Base-by-base conservation (phyloP, 2,329 filamentous ascomycete species). In the Clonostachys rosea region DNA sequence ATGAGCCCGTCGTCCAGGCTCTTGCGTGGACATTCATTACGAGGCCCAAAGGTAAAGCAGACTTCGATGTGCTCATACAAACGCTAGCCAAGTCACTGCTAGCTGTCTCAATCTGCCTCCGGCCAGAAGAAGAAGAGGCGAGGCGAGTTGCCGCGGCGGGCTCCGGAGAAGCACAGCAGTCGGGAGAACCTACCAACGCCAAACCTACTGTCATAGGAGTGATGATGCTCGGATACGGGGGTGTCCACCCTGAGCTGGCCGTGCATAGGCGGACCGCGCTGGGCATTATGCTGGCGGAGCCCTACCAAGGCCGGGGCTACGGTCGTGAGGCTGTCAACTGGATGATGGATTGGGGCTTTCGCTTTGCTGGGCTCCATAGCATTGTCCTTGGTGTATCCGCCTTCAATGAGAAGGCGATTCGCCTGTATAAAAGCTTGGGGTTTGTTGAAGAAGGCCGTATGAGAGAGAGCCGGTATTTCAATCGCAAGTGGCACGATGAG, bases 301-400 rank as follows among this genome's bases (percentile, higher is more conserved):
- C 46, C 6, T 63, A 66, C 51, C 68, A 73, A 48, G 57, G 60
- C 17, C 52, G 60, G 35, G 70, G 74, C 0, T 76, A 75, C 50
- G 73, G 74, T 6, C 54, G 54, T 16, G 73, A 76, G 53, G 68
- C 70, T 5, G 68, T 77, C 47, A 56, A 59, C 33, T 78, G 71
- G 73, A 65, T 59, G 7, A 52, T 75, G n/a, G 62, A 70, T 42
- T 76, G 71, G 64, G 67, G 67, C 1, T 78, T 77, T 53, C 51
- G 51, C 33, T 59, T 62, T 30, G 70, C 61, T 5, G 68, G 67
- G 9, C 51, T 76, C 59, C 73, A 76, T 50, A 59, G 66, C 10
- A 64, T 77, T 33, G 58, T 57, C 35, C 62, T 77, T 14, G 53
- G 57, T 8, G 65, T 63, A 6, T 67, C 71, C 40, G 65, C 56